phyloP scores from a whole-genome alignment of 2,329 filamentous ascomycete species.

The Calonectria pteridis region DNA sequence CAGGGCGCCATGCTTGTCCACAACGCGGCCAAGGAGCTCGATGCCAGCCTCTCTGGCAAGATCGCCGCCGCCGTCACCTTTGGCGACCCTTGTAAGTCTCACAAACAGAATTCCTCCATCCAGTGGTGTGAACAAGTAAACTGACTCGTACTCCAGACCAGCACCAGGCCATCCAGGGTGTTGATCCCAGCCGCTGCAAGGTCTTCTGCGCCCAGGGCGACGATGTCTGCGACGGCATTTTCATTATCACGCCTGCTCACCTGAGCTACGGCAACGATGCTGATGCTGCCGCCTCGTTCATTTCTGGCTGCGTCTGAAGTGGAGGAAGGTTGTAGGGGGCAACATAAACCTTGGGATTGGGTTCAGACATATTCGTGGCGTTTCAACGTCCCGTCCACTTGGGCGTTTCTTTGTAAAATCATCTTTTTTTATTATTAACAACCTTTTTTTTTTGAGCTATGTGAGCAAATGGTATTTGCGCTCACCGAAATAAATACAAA shows the following conservation, averaged over 20 bases:
- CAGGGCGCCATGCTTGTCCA: slow-evolving; percentile 57
- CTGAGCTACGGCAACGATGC: slow-evolving; percentile 47
- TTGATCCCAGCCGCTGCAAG: slow-evolving; percentile 37
- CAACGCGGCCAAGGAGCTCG: slow-evolving; percentile 54
- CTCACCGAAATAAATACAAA: background rate
- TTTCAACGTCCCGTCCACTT: background rate
- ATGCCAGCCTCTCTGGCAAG: slow-evolving; percentile 49
- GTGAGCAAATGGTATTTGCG: background rate
- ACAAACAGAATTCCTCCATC: background rate
- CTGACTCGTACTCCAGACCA: slow-evolving; percentile 33
- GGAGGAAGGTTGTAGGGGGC: no score
- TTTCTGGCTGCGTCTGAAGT: slow-evolving; percentile 39
- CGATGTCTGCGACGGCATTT: slow-evolving; percentile 47
- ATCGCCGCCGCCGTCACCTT: slow-evolving; percentile 48
- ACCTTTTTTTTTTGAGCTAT: background rate
- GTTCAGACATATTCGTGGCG: background rate
- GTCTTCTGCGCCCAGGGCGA: slow-evolving; percentile 51
- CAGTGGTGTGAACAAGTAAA: background rate
- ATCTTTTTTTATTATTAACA: background rate
- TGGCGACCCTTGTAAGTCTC: slow-evolving; percentile 44
- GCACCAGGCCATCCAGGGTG: slow-evolving; percentile 38
- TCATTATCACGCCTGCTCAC: slow-evolving; percentile 43
- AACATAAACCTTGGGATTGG: background rate
- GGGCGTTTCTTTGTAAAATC: background rate
- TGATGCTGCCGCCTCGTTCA: slow-evolving; percentile 43